Evolutionary conservation across 129 eudicot genomes (phyloP), one percentile per base, ranked within the genome.

Genomic region (Silybum marianum): DNA sequence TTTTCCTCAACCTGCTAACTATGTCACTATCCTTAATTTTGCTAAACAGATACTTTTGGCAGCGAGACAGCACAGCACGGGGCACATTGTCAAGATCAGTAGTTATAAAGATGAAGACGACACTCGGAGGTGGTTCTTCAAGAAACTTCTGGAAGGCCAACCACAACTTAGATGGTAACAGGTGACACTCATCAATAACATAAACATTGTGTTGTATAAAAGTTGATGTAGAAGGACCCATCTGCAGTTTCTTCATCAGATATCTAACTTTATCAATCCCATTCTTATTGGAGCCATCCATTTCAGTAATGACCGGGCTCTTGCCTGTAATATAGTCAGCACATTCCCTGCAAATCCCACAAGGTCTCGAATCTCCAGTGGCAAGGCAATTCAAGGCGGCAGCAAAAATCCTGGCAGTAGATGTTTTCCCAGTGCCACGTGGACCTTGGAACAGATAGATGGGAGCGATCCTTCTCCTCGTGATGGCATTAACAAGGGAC

Each of bases 401-500:
- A 25, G 97, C 88, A 80, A 92, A 90, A 13, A 95, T 87, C 71
- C 90, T 83, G 1, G 98, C 97, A 8, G 93, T 78, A 40, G 97
- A 92, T 24, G 97, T 89, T 83, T 92, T 95, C n/a, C 99, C 99
- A 0, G 97, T 95, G 7, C 99, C 99, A 70, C 93, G 99, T 10
- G 97, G 95, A 78, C 99, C 99, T 82, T 95, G 95, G 73, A 95
- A 92, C 40, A 92, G 92, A 88, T 92, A 92, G 24, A 95, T 80
- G 1, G 97, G 97, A 30, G 97, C 92, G 75, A 95, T 80, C 83
- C 97, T 84, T 81, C 87, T 85, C 83, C 82, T 89, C 0, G 85
- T 87, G 81, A 95, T 34, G 18, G 97, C 90, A 83, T 84, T 92
- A 75, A 80, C 78, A 65, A 95, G 97, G 39, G 97, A 92, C 54